Evolutionary conservation across 2,329 filamentous ascomycete genomes (phyloP).

Genomic region (Colletotrichum spinosum): DNA sequence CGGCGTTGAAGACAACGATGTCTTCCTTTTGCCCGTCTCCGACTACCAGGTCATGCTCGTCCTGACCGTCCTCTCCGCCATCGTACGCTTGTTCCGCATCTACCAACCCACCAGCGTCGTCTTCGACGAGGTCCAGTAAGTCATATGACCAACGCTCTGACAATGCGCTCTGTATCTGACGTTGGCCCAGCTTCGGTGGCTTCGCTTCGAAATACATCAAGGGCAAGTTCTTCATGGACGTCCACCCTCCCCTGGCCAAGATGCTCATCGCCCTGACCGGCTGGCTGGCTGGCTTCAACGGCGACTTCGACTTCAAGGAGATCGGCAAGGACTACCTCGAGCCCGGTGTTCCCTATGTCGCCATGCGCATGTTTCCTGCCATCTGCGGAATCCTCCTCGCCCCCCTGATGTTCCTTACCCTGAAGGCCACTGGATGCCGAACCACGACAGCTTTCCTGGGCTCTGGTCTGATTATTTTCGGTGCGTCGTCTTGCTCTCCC

Average conservation of each 20-base stretch:
- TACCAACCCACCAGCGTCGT: constrained; percentile 97
- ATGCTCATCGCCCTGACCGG: constrained; percentile 95
- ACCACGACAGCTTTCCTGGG: constrained; percentile 87
- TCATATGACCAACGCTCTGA: constrained; percentile 41
- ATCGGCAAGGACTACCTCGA: constrained; percentile 99
- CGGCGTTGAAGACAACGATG: constrained; percentile 88
- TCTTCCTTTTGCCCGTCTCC: constrained; percentile 84
- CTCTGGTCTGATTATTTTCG: constrained; percentile 89
- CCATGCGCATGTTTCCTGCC: constrained; percentile 95
- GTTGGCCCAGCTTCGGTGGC: constrained; percentile 82
- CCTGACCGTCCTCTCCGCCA: constrained; percentile 79
- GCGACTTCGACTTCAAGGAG: constrained; percentile 98
- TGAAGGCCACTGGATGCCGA: constrained; percentile 91
- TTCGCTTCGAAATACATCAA: constrained; percentile 99
- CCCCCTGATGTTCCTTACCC: constrained; percentile 92
- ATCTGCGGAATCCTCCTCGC: constrained; percentile 89
- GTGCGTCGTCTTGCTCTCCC: constrained; percentile 61
- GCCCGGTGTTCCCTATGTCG: constrained; percentile 93
- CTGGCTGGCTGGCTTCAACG: constrained; percentile 94
- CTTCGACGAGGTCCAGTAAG: constrained; percentile 99
- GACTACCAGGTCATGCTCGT: constrained; percentile 84
- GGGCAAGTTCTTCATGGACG: constrained; percentile 99
- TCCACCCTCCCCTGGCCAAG: constrained; percentile 97
- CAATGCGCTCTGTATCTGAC: constrained; percentile 1
- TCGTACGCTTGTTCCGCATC: constrained; percentile 93